These are phyloP conservation scores for Hypsizygus ulmarius DNA, from an alignment of 1,284 basidiomycete genomes.

Conservation along the genomic window DNA sequence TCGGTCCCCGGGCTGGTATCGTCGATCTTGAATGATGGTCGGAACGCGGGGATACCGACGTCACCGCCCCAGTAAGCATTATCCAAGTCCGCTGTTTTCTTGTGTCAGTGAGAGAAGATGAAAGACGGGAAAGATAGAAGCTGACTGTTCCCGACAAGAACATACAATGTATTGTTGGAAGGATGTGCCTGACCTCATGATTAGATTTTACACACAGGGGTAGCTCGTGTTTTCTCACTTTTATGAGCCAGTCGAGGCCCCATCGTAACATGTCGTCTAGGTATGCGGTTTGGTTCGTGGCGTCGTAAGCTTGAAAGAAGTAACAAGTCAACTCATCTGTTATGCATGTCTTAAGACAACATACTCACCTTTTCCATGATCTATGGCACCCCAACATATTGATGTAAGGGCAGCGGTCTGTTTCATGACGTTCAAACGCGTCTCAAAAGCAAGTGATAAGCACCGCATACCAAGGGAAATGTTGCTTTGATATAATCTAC, in stretches of 20 bases:
- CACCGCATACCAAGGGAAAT: constrained; percentile 62
- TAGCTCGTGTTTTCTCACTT: constrained; percentile 43
- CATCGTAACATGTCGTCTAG: constrained; percentile 85
- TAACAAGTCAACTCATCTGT: background rate
- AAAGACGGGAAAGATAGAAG: constrained; percentile 5
- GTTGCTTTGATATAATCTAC: constrained; percentile 86
- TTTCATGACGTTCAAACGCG: constrained; percentile 4
- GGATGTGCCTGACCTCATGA: constrained; percentile 67
- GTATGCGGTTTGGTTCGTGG: constrained; percentile 83
- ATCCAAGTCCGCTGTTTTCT: constrained; percentile 50
- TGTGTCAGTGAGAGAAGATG: constrained; percentile 6
- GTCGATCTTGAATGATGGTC: constrained; percentile 79
- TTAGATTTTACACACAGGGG: background rate
- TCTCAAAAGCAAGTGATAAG: background rate
- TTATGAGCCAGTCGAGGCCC: constrained; percentile 90
- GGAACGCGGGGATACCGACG: constrained; percentile 67
- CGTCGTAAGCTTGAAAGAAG: constrained; percentile 61
- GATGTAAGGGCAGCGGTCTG: constrained; percentile 80
- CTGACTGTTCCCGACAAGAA: constrained; percentile 70
- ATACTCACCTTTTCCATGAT: constrained; percentile 67
- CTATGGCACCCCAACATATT: constrained; percentile 84
- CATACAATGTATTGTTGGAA: constrained; percentile 67
- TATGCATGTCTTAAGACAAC: background rate
- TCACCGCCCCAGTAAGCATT: constrained; percentile 91
- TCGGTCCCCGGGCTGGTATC: constrained; percentile 83